phyloP scores from a whole-genome alignment of 108 stramenopile species.

The Chaetoceros tenuissimus region DNA sequence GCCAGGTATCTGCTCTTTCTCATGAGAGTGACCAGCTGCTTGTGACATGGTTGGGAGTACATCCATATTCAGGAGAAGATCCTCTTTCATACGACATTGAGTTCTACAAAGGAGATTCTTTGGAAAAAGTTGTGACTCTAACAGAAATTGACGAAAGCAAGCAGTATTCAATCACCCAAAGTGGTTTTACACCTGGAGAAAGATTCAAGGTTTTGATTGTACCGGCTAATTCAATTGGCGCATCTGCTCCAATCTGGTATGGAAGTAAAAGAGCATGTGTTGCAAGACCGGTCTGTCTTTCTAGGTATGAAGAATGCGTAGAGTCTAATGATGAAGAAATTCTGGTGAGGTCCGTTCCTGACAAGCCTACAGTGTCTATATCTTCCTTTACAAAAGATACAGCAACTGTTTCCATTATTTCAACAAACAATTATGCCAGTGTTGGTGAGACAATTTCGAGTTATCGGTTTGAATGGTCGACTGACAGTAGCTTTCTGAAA shows the following conservation, averaged over 20 bases:
- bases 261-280: slow-evolving; percentile 17
- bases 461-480: slow-evolving; percentile 86
- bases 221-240: slow-evolving; percentile 24
- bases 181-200: slow-evolving; percentile 17
- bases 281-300: slow-evolving; percentile 39
- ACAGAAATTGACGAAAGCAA: slow-evolving; percentile 18
- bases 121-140: slow-evolving; percentile 3
- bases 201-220: slow-evolving; percentile 21
- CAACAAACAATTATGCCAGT: slow-evolving; percentile 14
- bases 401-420: slow-evolving; percentile 18
- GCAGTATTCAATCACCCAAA: slow-evolving; percentile 19
- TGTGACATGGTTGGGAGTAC: slow-evolving; percentile 36
- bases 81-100: slow-evolving; percentile 25
- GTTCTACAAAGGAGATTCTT: slow-evolving; percentile 21
- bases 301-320: slow-evolving; percentile 18
- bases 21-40: slow-evolving; percentile 21
- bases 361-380: slow-evolving; percentile 16
- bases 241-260: slow-evolving; percentile 27
- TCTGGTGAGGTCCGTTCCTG: slow-evolving; percentile 27
- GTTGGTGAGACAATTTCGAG: slow-evolving; percentile 50
- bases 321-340: slow-evolving; percentile 24
- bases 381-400: slow-evolving; percentile 29
- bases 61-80: slow-evolving; percentile 24
- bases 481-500: slow-evolving; percentile 11
- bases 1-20: slow-evolving; percentile 28